These are phyloP conservation scores for Linum usitatissimum DNA, from an alignment of 345 rosid species.

Conservation along the genomic window DNA sequence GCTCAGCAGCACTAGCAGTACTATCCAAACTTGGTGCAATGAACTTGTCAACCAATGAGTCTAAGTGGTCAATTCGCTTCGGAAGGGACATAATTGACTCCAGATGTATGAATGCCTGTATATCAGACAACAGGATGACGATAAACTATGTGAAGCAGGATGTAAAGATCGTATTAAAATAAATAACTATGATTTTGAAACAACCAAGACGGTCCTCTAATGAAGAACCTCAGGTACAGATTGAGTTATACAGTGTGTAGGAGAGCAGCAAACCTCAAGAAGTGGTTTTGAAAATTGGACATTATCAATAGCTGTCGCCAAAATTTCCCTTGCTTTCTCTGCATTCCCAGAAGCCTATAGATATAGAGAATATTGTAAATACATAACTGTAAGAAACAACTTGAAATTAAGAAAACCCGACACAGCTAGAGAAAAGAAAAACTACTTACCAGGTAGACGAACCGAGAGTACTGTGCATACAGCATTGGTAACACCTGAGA, in stretches of 20 bases:
- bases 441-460: constrained; percentile 47
- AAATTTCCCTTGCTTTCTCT: constrained; percentile 67
- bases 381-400: neutral
- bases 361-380: constrained; percentile 1
- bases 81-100: constrained; percentile 64
- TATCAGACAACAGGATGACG: constrained; percentile 3
- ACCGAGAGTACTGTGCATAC: constrained; percentile 82
- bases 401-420: neutral
- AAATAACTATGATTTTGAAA: neutral
- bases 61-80: constrained; percentile 62
- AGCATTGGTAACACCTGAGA: constrained; percentile 63
- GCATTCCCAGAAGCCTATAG: constrained; percentile 53
- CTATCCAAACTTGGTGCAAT: constrained; percentile 44
- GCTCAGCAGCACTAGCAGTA: constrained; percentile 47
- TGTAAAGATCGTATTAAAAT: neutral
- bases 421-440: neutral
- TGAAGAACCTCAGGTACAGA: neutral
- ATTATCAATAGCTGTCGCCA: constrained; percentile 61
- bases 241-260: neutral
- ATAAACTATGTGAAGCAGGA: constrained; percentile 2
- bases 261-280: constrained; percentile 40
- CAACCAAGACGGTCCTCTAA: neutral
- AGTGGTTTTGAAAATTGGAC: constrained; percentile 68
- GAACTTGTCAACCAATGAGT: constrained; percentile 59
- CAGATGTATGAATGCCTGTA: constrained; percentile 56